Base-by-base conservation (phyloP, 148 eudicot species). In the Diospyros lotus region DNA sequence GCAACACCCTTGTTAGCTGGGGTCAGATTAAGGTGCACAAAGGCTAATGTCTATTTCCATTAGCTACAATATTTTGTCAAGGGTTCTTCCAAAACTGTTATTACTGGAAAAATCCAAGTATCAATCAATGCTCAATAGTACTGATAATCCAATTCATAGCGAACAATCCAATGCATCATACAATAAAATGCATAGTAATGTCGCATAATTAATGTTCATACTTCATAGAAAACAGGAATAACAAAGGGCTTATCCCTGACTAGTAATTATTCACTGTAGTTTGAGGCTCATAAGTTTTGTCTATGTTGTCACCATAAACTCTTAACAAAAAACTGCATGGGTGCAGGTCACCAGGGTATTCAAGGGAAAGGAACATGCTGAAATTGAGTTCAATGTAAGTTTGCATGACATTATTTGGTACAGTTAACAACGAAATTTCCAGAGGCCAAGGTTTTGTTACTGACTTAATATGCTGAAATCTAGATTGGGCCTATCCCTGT, bases 401-500 rank as follows among this genome's bases (percentile, higher is more conserved):
- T 85, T 11, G 17, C 48, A 45, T 44, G 56, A 59, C 28, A 6
- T 78, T 74, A 67, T 66, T 50, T 62, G 72, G 13, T 54, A 43
- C 39, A 69, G n/a, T n/a, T 45, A 38, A 9, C 64, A 40, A 14
- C n/a, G 48, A 7, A 55, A 50, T 48, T 58, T 44, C 65, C 54
- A 38, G 11, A 72, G 41, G 17, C 73, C 28, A 4, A 7, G 69
- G 67, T 18, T 17, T 74, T 42, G 46, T 79, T 72, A 67, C 79
- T 73, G 59, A 71, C 40, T 60, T 77, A 28, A 58, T 75, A 40
- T 62, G 60, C 74, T 62, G 48, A 45, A 68, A 73, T 78, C 70
- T 73, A 90, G 95, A 80, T 90, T 84, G 95, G 95, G 28, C 95
- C 95, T 68, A 90, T 90, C 77, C 92, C 95, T 53, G 70, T 79